Conservation (phyloP, 371 early-diverging fungal species). For the Synchytrium microbalum region DNA sequence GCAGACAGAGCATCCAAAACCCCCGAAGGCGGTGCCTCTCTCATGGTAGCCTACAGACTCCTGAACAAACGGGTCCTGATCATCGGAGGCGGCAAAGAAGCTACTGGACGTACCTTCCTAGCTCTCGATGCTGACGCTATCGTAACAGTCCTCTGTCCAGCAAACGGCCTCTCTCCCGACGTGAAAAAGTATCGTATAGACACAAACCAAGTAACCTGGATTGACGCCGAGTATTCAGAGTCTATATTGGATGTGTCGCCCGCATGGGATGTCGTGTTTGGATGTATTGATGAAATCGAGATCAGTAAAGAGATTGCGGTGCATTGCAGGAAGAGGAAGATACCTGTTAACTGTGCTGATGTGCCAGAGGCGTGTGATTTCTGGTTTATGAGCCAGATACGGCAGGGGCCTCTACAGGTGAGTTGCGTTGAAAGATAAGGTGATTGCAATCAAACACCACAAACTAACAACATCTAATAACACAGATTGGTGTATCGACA, state of each 20-base stretch:
- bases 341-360: constrained; percentile 90
- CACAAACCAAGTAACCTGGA: constrained; percentile 42
- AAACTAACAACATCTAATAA: constrained; percentile 11
- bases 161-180: constrained; percentile 50
- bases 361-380: constrained; percentile 85
- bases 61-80: constrained; percentile 40
- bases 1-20: too few relatives aligned
- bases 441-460: too few relatives aligned
- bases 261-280: constrained; percentile 57
- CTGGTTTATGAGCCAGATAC: constrained; percentile 80
- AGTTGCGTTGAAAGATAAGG: not conserved
- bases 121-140: constrained; percentile 30
- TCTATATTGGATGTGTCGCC: constrained; percentile 38
- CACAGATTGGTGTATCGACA: constrained; percentile 84
- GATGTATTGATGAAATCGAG: constrained; percentile 68
- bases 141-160: constrained; percentile 30
- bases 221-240: constrained; percentile 50
- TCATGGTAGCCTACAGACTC: constrained; percentile 71
- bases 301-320: constrained; percentile 63
- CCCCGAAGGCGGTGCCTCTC: constrained; percentile 60
- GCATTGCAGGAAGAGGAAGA: constrained; percentile 53
- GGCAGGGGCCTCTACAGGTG: constrained; percentile 53
- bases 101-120: constrained; percentile 26
- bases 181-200: constrained; percentile 54
- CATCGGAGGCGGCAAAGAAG: constrained; percentile 35